Percentiles rank a stretch among this genome's conserved stretches.
phyloP scores from a whole-genome alignment of 1,284 basidiomycete species.

The Porodaedalea pini region DNA sequence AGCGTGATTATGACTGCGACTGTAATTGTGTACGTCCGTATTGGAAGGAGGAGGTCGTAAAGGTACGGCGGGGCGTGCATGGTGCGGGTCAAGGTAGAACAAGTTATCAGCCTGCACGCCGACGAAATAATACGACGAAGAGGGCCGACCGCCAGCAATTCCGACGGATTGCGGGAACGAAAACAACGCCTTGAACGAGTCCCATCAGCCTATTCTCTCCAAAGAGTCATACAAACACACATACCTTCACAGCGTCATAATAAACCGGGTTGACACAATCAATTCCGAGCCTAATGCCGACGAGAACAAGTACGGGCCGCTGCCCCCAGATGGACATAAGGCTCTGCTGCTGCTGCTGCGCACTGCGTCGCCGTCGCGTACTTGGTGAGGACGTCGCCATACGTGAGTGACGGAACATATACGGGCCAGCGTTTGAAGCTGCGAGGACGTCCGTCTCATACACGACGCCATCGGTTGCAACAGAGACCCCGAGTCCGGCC shows the following conservation, averaged over 20 bases:
- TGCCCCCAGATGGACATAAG: constrained; percentile 62
- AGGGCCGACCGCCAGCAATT: constrained; percentile 92
- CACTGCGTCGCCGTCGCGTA: constrained; percentile 12
- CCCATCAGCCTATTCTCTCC: not conserved
- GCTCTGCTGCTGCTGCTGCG: constrained; percentile 12
- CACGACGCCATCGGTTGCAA: constrained; percentile 80
- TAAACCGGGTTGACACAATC: constrained; percentile 95
- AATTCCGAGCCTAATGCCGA: constrained; percentile 85
- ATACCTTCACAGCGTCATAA: constrained; percentile 88
- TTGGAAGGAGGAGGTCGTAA: constrained; percentile 56
- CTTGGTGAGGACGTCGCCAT: constrained; percentile 17
- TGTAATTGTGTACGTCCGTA: not conserved
- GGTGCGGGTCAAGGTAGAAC: constrained; percentile 96
- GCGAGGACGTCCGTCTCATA: constrained; percentile 85
- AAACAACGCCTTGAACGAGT: constrained; percentile 66
- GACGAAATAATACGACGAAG: constrained; percentile 97
- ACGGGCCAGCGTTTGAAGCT: constrained; percentile 55
- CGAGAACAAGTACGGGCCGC: constrained; percentile 81
- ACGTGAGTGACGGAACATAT: constrained; percentile 20
- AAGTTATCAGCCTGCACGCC: constrained; percentile 86
- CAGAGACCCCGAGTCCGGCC: constrained; percentile 77
- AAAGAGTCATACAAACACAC: constrained; percentile 23
- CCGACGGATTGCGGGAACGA: constrained; percentile 94
- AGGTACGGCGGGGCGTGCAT: constrained; percentile 78
- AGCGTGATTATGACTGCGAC: not conserved